These are phyloP conservation scores for Calonectria hongkongensis DNA, from an alignment of 2,329 filamentous ascomycete species.

Conservation along the genomic window DNA sequence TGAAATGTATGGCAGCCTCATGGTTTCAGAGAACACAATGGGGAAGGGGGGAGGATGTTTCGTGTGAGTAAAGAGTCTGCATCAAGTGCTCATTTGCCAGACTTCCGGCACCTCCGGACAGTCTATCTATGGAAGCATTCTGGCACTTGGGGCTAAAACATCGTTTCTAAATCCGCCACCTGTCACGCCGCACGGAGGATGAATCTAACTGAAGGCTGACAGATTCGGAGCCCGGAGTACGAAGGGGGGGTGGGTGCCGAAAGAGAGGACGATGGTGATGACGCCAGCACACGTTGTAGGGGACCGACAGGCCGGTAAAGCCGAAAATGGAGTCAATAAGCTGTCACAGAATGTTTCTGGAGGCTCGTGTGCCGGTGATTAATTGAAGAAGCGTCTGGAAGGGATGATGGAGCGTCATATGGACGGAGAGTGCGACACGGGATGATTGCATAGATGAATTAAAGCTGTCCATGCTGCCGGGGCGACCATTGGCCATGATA, in stretches of 20 bases:
- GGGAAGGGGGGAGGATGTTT: neutral
- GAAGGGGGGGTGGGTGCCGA: neutral
- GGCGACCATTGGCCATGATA: neutral
- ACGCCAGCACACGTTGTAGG: neutral
- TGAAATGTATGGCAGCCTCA: neutral
- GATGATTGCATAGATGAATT: conserved; percentile 5
- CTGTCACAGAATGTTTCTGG: neutral
- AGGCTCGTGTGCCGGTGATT: conserved; percentile 8
- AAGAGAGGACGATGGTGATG: neutral
- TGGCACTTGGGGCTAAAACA: conserved; percentile 6
- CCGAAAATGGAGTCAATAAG: neutral
- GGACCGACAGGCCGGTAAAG: neutral
- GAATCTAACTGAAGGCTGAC: neutral
- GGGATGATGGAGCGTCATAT: neutral
- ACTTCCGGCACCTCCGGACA: conserved; percentile 3
- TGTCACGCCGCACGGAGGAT: neutral
- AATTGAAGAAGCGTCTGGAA: conserved; percentile 5
- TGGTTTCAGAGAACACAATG: conserved; percentile 6
- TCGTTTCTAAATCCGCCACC: conserved; percentile 1
- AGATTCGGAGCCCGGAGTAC: neutral
- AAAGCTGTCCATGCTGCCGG: neutral
- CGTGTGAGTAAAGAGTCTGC: neutral
- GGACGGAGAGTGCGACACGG: neutral
- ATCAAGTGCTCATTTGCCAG: neutral
- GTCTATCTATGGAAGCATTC: conserved; percentile 14